phyloP scores from a whole-genome alignment of 2,329 filamentous ascomycete genomes.

The Aspergillus sp. region DNA sequence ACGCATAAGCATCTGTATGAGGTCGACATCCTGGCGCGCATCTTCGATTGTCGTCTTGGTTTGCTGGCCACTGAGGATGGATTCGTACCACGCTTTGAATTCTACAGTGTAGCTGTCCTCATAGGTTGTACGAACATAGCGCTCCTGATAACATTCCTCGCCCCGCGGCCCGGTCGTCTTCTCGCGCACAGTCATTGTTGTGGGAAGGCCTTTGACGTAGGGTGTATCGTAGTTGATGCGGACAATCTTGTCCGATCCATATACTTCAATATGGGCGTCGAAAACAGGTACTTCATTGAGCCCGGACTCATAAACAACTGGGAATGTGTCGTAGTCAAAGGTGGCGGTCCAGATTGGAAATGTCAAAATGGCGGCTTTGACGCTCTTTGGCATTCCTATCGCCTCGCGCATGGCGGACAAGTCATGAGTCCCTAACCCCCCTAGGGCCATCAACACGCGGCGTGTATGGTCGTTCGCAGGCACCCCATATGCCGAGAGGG shows the following conservation, averaged over 20 bases:
- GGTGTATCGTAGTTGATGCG: constrained; percentile 61
- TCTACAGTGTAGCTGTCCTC: constrained; percentile 53
- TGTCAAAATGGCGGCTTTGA: constrained; percentile 37
- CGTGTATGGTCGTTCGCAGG: constrained; percentile 30
- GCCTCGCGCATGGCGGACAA: constrained; percentile 59
- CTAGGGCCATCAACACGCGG: constrained; percentile 38
- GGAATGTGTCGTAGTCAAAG: constrained; percentile 47
- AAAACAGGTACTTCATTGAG: constrained; percentile 54
- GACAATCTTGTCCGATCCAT: constrained; percentile 57
- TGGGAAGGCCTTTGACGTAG: constrained; percentile 62
- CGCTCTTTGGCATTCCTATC: constrained; percentile 53
- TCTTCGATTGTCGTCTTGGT: constrained; percentile 50
- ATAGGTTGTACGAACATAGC: constrained; percentile 51
- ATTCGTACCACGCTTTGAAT: constrained; percentile 46
- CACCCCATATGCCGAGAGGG: constrained; percentile 36
- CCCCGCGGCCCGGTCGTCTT: constrained; percentile 34
- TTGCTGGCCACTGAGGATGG: constrained; percentile 42
- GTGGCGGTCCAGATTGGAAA: constrained; percentile 37
- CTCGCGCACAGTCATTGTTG: constrained; percentile 55
- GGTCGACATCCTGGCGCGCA: constrained; percentile 47
- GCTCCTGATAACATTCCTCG: constrained; percentile 40
- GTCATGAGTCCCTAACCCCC: constrained; percentile 58
- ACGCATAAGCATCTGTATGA: constrained; percentile 38
- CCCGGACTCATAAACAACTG: constrained; percentile 62
- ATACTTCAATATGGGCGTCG: constrained; percentile 48